A percentile compares a stretch with the other conserved stretches of the same genome.
Evolutionary conservation across 495 filamentous ascomycete genomes (phyloP).

Genomic region (Mytilinidion resinicola): DNA sequence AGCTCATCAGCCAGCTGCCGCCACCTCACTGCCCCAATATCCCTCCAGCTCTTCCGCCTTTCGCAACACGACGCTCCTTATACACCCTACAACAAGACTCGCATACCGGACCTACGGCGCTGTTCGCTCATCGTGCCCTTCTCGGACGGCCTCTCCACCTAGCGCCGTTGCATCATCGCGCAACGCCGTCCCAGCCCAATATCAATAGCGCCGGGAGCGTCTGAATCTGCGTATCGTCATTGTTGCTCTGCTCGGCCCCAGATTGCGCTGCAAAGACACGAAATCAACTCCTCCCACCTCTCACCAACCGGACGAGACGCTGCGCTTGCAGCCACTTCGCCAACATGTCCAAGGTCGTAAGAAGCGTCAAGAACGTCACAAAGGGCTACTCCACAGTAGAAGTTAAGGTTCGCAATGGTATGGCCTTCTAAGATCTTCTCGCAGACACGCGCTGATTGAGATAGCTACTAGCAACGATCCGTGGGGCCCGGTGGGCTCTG

Average conservation of each 20-base stretch:
- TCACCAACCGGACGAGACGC: background rate
- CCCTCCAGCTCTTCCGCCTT: too few relatives aligned
- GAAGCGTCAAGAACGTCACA: conserved; percentile 99
- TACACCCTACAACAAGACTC: too few relatives aligned
- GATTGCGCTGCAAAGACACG: background rate
- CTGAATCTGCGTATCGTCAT: background rate
- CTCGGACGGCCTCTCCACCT: conserved; percentile 10
- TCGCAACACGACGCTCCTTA: too few relatives aligned
- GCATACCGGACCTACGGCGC: too few relatives aligned
- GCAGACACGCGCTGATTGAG: conserved; percentile 19
- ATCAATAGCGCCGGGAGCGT: too few relatives aligned
- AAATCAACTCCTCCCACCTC: background rate
- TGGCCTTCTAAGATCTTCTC: background rate
- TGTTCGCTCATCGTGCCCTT: background rate
- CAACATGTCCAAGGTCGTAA: conserved; percentile 92
- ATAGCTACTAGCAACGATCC: conserved; percentile 97
- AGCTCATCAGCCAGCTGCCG: background rate
- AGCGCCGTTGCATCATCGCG: conserved; percentile 16
- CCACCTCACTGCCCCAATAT: conserved; percentile 12
- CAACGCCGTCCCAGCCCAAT: background rate
- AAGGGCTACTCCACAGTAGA: conserved; percentile 97
- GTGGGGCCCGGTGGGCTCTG: conserved; percentile 96
- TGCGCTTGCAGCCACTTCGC: conserved; percentile 16
- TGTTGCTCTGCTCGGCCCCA: background rate
- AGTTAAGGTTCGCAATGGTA: conserved; percentile 91